phyloP scores from a whole-genome alignment of 495 filamentous ascomycete species.

The Sporormia fimetaria region DNA sequence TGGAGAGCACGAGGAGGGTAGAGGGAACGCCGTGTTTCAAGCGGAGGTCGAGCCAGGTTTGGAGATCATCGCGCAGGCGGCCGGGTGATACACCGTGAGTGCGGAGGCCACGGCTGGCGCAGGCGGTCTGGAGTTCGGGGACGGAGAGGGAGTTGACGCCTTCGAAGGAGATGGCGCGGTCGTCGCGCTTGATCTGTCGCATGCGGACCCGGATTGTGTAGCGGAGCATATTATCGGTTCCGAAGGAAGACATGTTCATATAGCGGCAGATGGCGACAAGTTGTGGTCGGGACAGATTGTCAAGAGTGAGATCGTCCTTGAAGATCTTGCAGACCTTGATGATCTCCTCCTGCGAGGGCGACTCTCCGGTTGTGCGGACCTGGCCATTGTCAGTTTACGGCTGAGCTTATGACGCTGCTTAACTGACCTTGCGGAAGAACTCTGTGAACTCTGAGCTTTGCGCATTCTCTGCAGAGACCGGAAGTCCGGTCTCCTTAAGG shows the following conservation, averaged over 20 bases:
- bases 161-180: slow-evolving; percentile 88
- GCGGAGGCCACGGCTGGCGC: slow-evolving; percentile 80
- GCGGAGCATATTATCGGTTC: slow-evolving; percentile 92
- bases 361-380: slow-evolving; percentile 71
- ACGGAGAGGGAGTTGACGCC: slow-evolving; percentile 89
- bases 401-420: not conserved
- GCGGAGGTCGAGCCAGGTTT: slow-evolving; percentile 89
- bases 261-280: slow-evolving; percentile 96
- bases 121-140: slow-evolving; percentile 82
- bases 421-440: slow-evolving; percentile 83
- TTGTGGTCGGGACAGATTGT: slow-evolving; percentile 93
- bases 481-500: slow-evolving; percentile 82
- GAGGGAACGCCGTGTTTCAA: slow-evolving; percentile 88
- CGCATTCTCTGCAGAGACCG: slow-evolving; percentile 70
- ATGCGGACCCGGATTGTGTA: slow-evolving; percentile 96
- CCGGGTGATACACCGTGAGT: slow-evolving; percentile 83
- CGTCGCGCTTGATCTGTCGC: slow-evolving; percentile 98
- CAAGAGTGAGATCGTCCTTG: slow-evolving; percentile 93
- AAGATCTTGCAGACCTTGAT: slow-evolving; percentile 99
- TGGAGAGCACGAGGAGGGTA: slow-evolving; percentile 89
- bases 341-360: slow-evolving; percentile 76
- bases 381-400: slow-evolving; percentile 1
- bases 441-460: slow-evolving; percentile 92
- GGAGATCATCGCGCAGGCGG: slow-evolving; percentile 77
- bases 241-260: slow-evolving; percentile 94